These are phyloP conservation scores for Effrenium voratum DNA, from an alignment of 73 alveolate genomes.

Conservation along the genomic window DNA sequence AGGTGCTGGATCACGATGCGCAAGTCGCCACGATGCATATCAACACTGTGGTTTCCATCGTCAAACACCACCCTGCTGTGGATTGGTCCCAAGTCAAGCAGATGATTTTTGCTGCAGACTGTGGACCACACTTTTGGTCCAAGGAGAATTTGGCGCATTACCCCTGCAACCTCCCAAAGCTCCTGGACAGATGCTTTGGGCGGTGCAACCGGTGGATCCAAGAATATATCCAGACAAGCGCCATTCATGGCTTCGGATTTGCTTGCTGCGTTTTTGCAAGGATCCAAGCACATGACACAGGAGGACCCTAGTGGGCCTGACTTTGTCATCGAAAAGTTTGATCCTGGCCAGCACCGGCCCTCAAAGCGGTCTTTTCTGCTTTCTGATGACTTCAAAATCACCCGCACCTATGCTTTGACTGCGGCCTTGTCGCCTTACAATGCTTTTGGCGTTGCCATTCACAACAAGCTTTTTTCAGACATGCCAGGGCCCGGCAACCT, in stretches of 20 bases:
- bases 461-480: background rate
- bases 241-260: no score
- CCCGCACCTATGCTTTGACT: background rate
- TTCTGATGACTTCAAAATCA: background rate
- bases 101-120: background rate
- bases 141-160: slow-evolving; percentile 26
- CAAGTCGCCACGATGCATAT: background rate
- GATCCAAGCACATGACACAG: no score
- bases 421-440: background rate
- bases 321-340: no score
- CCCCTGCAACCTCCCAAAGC: background rate
- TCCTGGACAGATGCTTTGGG: background rate
- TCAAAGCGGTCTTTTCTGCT: background rate
- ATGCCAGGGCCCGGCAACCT: background rate
- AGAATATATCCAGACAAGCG: no score
- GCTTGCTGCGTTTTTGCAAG: no score
- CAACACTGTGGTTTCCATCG: background rate
- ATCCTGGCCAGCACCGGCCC: slow-evolving; percentile 2
- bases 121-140: slow-evolving; percentile 31
- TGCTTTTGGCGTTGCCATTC: background rate
- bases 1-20: slow-evolving; percentile 34
- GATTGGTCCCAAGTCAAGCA: background rate
- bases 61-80: background rate
- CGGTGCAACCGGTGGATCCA: background rate
- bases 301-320: no score